Percentiles rank a stretch among this genome's conserved stretches.
phyloP scores from a whole-genome alignment of 495 filamentous ascomycete species.

The Pyronema omphalodes region DNA sequence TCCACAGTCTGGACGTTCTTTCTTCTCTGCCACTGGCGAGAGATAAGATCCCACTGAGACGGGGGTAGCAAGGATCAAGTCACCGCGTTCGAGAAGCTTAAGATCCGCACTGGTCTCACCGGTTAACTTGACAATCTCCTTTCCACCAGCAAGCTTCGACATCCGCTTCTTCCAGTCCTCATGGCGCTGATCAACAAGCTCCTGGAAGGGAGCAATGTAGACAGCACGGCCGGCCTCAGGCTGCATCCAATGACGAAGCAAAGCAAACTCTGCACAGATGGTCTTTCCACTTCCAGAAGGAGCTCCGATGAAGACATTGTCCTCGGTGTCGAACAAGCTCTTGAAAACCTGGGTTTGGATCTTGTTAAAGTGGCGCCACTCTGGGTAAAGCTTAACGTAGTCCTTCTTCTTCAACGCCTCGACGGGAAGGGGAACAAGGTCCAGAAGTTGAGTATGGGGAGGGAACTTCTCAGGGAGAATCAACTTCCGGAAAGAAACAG shows the following conservation, averaged over 20 bases:
- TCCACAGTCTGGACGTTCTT: conserved; percentile 87
- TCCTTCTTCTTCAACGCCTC: conserved; percentile 74
- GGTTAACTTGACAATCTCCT: conserved; percentile 82
- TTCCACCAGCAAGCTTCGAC: conserved; percentile 54
- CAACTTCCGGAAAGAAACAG: conserved; percentile 85
- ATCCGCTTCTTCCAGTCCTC: conserved; percentile 74
- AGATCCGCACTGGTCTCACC: conserved; percentile 87
- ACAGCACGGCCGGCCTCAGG: conserved; percentile 59
- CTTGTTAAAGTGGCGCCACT: conserved; percentile 86
- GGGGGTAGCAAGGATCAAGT: conserved; percentile 91
- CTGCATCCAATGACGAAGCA: conserved; percentile 73
- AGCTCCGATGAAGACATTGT: conserved; percentile 80
- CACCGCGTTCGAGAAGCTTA: conserved; percentile 69
- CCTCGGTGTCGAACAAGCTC: conserved; percentile 69
- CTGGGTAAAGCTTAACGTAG: conserved; percentile 60
- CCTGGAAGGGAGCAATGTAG: conserved; percentile 92
- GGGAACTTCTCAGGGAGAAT: conserved; percentile 91
- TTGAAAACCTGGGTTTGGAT: conserved; percentile 96
- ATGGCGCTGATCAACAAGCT: conserved; percentile 62
- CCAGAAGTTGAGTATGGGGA: conserved; percentile 73
- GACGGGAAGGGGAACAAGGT: conserved; percentile 78
- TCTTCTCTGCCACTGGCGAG: conserved; percentile 82
- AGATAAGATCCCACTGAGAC: conserved; percentile 85
- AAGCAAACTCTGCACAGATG: conserved; percentile 82
- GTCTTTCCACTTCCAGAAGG: conserved; percentile 93